Evolutionary conservation across 345 rosid genomes (phyloP), one percentile per base, ranked within the genome.

Genomic region (Murraya koenigii): DNA sequence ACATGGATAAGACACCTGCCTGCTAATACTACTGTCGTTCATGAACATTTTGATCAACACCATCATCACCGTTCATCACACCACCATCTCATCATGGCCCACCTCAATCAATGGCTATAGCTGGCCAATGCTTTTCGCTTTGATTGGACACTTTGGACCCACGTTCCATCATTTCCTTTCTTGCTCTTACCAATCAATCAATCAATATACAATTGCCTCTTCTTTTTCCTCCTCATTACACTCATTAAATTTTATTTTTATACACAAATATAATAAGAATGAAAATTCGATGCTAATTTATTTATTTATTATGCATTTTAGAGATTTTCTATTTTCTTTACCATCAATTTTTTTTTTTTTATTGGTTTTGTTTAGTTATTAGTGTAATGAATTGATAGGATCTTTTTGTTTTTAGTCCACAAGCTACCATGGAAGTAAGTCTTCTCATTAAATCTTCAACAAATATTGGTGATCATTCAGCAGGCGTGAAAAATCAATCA

Each of bases 1-100:
- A 75, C 80, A 79, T 23, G 22, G 78, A 78, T 66, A 68, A 8
- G 78, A 72, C 84, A 26, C 9, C 64, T 64, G 15, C 14, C 52
- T 1, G 44, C 68, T 44, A 44, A 15, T 13, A 14, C 49, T 11
- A 44, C 49, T 8, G 1, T 5, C 17, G 49, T 41, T 55, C 71
- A 26, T 49, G 3, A 64, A 30, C 68, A 36, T n/a, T 7, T 2
- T 55, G 23, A 55, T 13, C 44, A 36, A 33, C 71, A 9, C 28
- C 38, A 47, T 44, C 82, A 38, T 64, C 72, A 30, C 66, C 78
- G 22, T 58, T 15, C n/a, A 52, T 71, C 26, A 15, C 66, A 28
- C 35, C 68, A 10, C 14, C 23, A 15, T 5, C 19, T 39, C 30
- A 2, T 20, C 39, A 28, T 28, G 60, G 1, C 39, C 17, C 73